Base-by-base conservation (phyloP, 257 asterid genomes). In the Rehmannia glutinosa region DNA sequence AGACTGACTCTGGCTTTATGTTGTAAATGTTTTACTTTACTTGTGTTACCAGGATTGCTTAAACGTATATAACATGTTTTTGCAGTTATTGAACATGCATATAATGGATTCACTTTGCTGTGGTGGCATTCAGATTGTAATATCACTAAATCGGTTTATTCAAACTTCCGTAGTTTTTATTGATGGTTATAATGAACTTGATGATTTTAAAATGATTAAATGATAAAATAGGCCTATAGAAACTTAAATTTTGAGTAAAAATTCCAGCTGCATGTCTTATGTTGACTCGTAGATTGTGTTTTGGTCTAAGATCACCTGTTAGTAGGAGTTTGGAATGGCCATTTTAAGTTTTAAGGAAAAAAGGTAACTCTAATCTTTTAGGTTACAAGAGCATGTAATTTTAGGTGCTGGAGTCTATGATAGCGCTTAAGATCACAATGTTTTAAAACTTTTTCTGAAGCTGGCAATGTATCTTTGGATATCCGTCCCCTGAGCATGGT, bases 51-150 rank as follows among this genome's bases (percentile, higher is more conserved):
- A 11, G 21, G 9, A 65, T 75, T 59, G 70, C 39, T 51, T 42
- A 30, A 32, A 53, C 47, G 16, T 53, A 33, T 49, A 32, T 58
- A 21, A 0, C 63, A 2, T 64, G 50, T 59, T 15, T 65, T 75
- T 74, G 81, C 83, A 93, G 99, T 87, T 76, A 72, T 91, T 73
- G 96, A 91, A 67, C 96, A 88, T 67, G 99, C 95, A 2, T 93
- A 85, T 80, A 30, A 68, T 24, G 12, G 19, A 27, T 35, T 67
- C 51, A 32, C 27, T 60, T 60, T 19, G 20, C 13, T 53, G 45
- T 28, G 64, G 19, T 60, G 67, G 17, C 45, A 19, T 13, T 17
- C 27, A 4, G 51, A 13, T 27, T 46, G 17, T 45, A 30, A 13
- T 55, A 38, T 46, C 51, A 62, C 20, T 13, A 20, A 24, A 39